Percentiles rank a stretch among this genome's conserved stretches.
These are phyloP conservation scores for Lentinula detonsa DNA, from an alignment of 768 basidiomycete species.

Conservation along the genomic window DNA sequence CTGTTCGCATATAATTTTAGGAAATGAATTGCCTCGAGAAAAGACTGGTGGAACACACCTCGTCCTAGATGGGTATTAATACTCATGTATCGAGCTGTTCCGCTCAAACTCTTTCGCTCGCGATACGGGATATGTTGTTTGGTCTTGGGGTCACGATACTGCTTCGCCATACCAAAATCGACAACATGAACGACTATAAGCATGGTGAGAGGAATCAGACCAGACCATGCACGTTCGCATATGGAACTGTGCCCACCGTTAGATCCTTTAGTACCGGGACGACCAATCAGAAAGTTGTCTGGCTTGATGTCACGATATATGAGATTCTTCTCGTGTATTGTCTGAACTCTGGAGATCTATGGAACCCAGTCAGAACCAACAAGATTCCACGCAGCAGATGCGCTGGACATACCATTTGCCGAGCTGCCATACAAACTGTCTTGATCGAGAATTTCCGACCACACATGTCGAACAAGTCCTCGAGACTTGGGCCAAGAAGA, in stretches of 20 bases:
- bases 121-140: conserved; percentile 99
- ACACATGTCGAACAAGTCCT: conserved; percentile 99
- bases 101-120: conserved; percentile 94
- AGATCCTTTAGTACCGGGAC: conserved; percentile 84
- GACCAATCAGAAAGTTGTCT: conserved; percentile 97
- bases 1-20: conserved; percentile 26
- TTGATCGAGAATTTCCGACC: conserved; percentile 96
- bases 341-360: conserved; percentile 91
- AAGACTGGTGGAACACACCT: conserved; percentile 44
- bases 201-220: conserved; percentile 2
- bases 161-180: conserved; percentile 99
- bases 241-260: conserved; percentile 48
- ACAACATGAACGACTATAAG: conserved; percentile 81
- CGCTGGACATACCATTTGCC: conserved; percentile 73
- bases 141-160: conserved; percentile 98
- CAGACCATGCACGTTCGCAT: not conserved
- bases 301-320: conserved; percentile 99
- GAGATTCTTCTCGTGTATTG: conserved; percentile 98
- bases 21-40: not conserved
- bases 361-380: conserved; percentile 5
- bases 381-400: conserved; percentile 3
- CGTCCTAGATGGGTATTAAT: conserved; percentile 98
- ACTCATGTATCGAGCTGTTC: conserved; percentile 99
- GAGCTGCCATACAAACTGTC: conserved; percentile 98
- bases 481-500: conserved; percentile 91